A percentile compares a stretch with the other conserved stretches of the same genome.
phyloP scores from a whole-genome alignment of 495 filamentous ascomycete species.

The Penicillium coffeae region DNA sequence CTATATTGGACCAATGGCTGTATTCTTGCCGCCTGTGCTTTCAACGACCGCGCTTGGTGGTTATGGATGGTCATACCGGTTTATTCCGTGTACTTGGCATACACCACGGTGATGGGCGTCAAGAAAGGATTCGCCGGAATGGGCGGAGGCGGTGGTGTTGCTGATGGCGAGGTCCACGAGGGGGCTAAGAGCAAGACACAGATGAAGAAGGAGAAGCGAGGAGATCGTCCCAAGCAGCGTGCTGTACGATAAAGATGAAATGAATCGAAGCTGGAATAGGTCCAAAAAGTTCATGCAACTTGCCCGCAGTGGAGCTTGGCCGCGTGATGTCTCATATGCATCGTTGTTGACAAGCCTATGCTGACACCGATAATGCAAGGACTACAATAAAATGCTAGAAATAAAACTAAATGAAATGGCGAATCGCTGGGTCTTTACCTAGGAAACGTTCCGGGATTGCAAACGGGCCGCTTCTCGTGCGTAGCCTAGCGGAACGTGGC shows the following conservation, averaged over 20 bases:
- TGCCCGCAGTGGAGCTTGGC: background rate
- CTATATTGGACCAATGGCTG: slow-evolving; percentile 86
- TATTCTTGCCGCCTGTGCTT: slow-evolving; percentile 57
- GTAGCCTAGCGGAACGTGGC: no score
- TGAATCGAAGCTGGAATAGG: background rate
- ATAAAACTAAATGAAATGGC: background rate
- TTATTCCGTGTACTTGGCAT: slow-evolving; percentile 68
- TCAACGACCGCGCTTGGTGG: slow-evolving; percentile 77
- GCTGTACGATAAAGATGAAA: background rate
- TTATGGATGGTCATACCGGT: slow-evolving; percentile 65
- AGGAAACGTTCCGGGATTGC: no score
- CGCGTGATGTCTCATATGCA: background rate
- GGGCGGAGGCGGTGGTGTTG: slow-evolving; percentile 29
- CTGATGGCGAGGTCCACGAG: slow-evolving; percentile 14
- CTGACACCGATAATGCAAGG: background rate
- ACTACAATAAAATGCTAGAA: background rate
- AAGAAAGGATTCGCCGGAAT: slow-evolving; percentile 63
- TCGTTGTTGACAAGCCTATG: background rate
- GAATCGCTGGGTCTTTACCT: no score
- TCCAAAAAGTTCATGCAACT: background rate
- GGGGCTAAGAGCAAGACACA: slow-evolving; percentile 55
- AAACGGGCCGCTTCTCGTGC: no score
- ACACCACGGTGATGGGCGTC: slow-evolving; percentile 58
- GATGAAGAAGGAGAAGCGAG: slow-evolving; percentile 60
- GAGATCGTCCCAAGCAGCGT: slow-evolving; percentile 46